Evolutionary conservation across 441 rosid genomes (phyloP).

Genomic region (Bruguiera hainesii): DNA sequence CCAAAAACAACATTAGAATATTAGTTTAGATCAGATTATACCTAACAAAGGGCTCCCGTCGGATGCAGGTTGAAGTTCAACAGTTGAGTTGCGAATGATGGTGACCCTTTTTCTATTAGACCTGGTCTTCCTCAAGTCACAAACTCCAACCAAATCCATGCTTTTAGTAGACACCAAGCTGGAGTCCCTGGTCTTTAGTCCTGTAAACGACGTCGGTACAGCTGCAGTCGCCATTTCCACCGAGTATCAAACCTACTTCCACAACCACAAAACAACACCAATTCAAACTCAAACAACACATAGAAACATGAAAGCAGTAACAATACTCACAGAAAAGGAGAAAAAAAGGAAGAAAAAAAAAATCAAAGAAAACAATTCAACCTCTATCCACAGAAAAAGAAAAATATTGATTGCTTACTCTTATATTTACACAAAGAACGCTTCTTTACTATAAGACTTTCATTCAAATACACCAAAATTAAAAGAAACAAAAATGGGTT

Average conservation of each 20-base stretch:
- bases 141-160: slow-evolving; percentile 55
- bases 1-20: not conserved
- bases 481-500: too few species aligned
- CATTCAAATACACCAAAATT: too few species aligned
- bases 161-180: slow-evolving; percentile 57
- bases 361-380: too few species aligned
- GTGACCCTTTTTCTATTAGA: slow-evolving; percentile 43
- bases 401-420: too few species aligned
- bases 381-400: too few species aligned
- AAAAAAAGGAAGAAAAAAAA: too few species aligned
- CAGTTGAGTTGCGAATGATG: slow-evolving; percentile 55
- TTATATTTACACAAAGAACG: too few species aligned
- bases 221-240: slow-evolving; percentile 70
- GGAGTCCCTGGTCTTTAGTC: slow-evolving; percentile 51
- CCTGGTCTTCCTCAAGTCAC: slow-evolving; percentile 50
- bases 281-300: slow-evolving; percentile 8
- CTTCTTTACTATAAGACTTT: too few species aligned
- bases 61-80: slow-evolving; percentile 75
- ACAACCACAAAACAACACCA: slow-evolving; percentile 14
- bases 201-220: slow-evolving; percentile 65
- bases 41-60: slow-evolving; percentile 86
- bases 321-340: too few species aligned
- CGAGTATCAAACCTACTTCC: slow-evolving; percentile 26
- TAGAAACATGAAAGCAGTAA: not conserved
- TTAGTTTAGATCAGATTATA: slow-evolving; percentile 17